Evolutionary conservation across 1,284 basidiomycete genomes (phyloP), one percentile per base, ranked within the genome.

Genomic region (Rhodotorula sp.): DNA sequence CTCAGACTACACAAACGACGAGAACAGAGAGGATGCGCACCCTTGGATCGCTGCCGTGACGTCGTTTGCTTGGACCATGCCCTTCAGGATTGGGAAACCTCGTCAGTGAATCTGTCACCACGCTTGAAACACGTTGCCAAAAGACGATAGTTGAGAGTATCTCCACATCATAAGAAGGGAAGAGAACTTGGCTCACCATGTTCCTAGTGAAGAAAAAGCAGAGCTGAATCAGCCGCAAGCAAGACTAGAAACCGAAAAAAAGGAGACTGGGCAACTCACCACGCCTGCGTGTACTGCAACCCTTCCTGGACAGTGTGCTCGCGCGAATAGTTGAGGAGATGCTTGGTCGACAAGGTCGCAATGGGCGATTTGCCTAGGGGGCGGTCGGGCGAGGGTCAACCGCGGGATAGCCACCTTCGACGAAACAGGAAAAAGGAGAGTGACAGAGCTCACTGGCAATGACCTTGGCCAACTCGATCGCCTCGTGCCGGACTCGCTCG

Each of bases 281-380:
- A 76, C 1, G 72, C 64, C 26, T 59, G 64, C 7, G 70, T 68
- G 50, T 74, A 75, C 34, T 71, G 62, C 7, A 76, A 47, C 15
- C 75, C 93, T 70, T 93, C 90, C 15, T 86, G 81, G 15, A 95
- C 89, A 52, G 90, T 91, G 70, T 69, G 74, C 59, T 77, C 72
- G 15, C 70, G 67, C 66, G 75, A 74, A 62, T 79, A 78, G 62
- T 84, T 83, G 71, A 87, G 77, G 3, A 95, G 81, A 70, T 87
- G 87, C 83, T 97, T 97, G n/a, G 92, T 90, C 2, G 89, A 87
- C 0, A 86, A 77, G 0, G 92, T 87, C 0, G 93, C 93, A 0
- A 97, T 83, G 0, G 94, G 93, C 50, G 89, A 90, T 82, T 95
- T 95, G 58, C 73, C 78, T 78, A 58, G 18, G 3, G 2, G 23